A percentile compares a stretch with the other conserved stretches of the same genome.
Conservation (phyloP, 768 basidiomycete species). For the Megacollybia marginata region DNA sequence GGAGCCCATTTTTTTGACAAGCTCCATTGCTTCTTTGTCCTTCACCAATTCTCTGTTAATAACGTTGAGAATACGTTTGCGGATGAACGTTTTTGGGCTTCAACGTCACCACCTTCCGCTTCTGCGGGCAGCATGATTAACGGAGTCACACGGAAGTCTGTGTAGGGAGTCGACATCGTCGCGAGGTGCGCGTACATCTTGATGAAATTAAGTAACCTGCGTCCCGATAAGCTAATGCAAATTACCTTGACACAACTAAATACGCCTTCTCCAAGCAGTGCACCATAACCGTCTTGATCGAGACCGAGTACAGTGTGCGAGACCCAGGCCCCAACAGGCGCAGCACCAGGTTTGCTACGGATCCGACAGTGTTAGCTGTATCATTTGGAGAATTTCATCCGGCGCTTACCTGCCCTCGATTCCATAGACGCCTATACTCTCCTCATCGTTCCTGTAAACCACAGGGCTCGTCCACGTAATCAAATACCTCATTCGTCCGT, state of each 20-base stretch:
- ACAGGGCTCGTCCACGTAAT: too few species aligned
- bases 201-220: neutral
- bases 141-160: constrained; percentile 30
- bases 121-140: constrained; percentile 25
- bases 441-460: constrained; percentile 1
- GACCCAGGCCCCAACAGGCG: constrained; percentile 18
- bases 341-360: constrained; percentile 26
- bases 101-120: constrained; percentile 1
- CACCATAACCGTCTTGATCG: constrained; percentile 23
- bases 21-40: constrained; percentile 17
- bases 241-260: constrained; percentile 28
- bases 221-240: neutral
- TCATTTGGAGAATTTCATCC: neutral
- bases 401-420: constrained; percentile 41
- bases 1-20: constrained; percentile 23
- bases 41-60: constrained; percentile 22
- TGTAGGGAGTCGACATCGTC: constrained; percentile 26
- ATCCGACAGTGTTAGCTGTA: neutral
- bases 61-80: constrained; percentile 18
- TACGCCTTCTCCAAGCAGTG: constrained; percentile 28
- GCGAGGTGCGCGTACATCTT: constrained; percentile 33
- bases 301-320: constrained; percentile 13
- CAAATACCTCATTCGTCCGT: too few species aligned
- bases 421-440: constrained; percentile 36
- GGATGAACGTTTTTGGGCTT: constrained; percentile 26